Evolutionary conservation across 2,329 filamentous ascomycete species (phyloP), one percentile per base, ranked within the genome.

Genomic region (Fusarium chlamydosporum): DNA sequence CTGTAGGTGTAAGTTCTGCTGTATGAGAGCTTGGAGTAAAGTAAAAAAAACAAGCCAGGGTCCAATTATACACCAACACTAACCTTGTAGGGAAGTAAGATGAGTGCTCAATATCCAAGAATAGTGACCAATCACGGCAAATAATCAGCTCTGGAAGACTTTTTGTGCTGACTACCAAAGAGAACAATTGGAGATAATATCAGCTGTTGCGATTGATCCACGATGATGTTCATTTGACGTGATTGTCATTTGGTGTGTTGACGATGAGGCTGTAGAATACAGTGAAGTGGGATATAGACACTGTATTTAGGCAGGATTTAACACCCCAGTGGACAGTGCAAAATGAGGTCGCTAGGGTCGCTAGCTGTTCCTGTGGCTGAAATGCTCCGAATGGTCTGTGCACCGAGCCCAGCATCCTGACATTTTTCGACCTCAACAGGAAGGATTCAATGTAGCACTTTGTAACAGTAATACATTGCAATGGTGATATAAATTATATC

Each of bases 201-300:
- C n/a, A 29, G 16, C 27, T 31, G 40, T 54, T 51, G 27, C 42
- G 62, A 42, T 40, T 37, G 50, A 58, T 45, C 47, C 57, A 53
- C 42, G 46, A 67, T 69, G 67, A 64, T 70, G 62, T n/a, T 60
- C 23, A 27, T 27, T 69, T 70, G 61, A 70, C 66, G 61, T 48
- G 52, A 61, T 69, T 59, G 50, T 68, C 42, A 68, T 60, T 34
- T n/a, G 52, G 58, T 50, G 23, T 31, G 26, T 43, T 38, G 29
- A 43, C n/a, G 20, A 27, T 56, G 65, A 69, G 65, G 65, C 60
- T 69, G 26, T n/a, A 16, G 5, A 35, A 37, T 16, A 51, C 18
- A 12, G 12, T 13, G 1, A 2, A 5, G 0, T 6, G 7, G 2
- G 37, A 29, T 23, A 41, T 16, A 11, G 38, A 57, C 23, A 62